Percentiles rank a stretch among this genome's conserved stretches.
Conservation (phyloP, 306 rosid genomes). For the Acacia confusa region DNA sequence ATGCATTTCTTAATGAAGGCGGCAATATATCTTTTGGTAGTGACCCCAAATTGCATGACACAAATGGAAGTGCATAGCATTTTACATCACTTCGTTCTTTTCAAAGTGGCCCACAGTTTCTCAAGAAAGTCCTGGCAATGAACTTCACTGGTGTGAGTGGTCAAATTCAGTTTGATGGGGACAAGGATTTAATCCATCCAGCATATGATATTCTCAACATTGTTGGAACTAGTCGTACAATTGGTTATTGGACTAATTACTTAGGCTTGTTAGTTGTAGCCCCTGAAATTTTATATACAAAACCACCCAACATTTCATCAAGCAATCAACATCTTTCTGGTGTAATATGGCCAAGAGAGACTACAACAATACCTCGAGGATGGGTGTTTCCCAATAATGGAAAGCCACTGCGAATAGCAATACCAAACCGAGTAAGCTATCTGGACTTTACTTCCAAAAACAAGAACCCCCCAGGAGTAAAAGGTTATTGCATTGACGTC, state of each 20-base stretch:
- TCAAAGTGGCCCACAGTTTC: constrained; percentile 58
- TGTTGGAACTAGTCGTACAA: constrained; percentile 57
- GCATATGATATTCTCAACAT: constrained; percentile 76
- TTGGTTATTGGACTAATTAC: constrained; percentile 83
- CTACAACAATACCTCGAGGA: constrained; percentile 53
- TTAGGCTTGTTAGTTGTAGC: constrained; percentile 56
- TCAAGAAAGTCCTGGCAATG: constrained; percentile 51
- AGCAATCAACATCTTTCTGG: constrained; percentile 45
- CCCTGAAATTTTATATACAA: constrained; percentile 58
- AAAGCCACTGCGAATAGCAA: constrained; percentile 72
- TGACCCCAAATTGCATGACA: constrained; percentile 63
- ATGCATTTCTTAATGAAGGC: constrained; percentile 60
- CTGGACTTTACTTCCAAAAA: constrained; percentile 60
- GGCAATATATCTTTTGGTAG: constrained; percentile 66
- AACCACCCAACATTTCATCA: constrained; percentile 34
- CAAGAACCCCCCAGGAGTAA: constrained; percentile 64
- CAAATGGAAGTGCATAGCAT: constrained; percentile 51
- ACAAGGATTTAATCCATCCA: constrained; percentile 60
- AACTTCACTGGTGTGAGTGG: constrained; percentile 81
- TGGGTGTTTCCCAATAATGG: constrained; percentile 97
- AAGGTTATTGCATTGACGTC: constrained; percentile 75
- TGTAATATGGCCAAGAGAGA: constrained; percentile 90
- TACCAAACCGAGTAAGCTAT: constrained; percentile 72
- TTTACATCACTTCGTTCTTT: constrained; percentile 60
- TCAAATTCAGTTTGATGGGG: constrained; percentile 56